Evolutionary conservation across 2,329 filamentous ascomycete species (phyloP).

Genomic region (Calonectria fujianensis): DNA sequence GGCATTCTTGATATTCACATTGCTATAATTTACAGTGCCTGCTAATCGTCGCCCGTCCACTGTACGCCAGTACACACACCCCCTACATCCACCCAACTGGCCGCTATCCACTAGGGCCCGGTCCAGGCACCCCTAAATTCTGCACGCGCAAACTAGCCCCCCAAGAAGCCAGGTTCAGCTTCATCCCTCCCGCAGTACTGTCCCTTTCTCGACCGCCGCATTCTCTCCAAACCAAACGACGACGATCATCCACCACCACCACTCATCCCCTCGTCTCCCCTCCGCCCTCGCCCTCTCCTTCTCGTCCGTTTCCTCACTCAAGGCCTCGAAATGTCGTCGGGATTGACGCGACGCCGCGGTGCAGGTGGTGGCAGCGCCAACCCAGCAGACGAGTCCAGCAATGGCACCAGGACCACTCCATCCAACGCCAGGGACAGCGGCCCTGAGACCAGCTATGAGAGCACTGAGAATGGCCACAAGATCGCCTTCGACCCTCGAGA

Average conservation of each 20-base stretch:
- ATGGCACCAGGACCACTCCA: constrained; percentile 74
- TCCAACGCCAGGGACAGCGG: constrained; percentile 72
- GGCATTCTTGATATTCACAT: constrained; percentile 10
- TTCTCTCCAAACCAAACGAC: constrained; percentile 45
- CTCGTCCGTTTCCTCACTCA: constrained; percentile 36
- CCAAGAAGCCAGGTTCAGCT: constrained; percentile 47
- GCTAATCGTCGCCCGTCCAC: constrained; percentile 26
- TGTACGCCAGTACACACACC: neutral
- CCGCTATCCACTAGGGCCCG: constrained; percentile 46
- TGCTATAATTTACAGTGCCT: constrained; percentile 23
- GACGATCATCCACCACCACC: constrained; percentile 38
- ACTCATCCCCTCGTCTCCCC: constrained; percentile 33
- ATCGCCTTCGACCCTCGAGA: constrained; percentile 98
- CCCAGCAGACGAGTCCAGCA: constrained; percentile 73
- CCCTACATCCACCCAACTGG: constrained; percentile 38
- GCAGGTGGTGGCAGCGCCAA: constrained; percentile 78
- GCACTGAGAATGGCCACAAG: constrained; percentile 96
- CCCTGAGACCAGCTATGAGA: constrained; percentile 91
- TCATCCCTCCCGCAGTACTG: constrained; percentile 50
- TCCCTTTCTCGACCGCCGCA: constrained; percentile 52
- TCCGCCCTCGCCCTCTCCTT: constrained; percentile 36
- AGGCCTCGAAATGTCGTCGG: constrained; percentile 62
- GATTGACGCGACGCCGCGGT: constrained; percentile 81
- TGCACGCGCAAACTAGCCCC: constrained; percentile 54
- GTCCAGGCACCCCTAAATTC: constrained; percentile 54